Conservation (phyloP, 2,329 filamentous ascomycete genomes). For the Thelonectria blattea region DNA sequence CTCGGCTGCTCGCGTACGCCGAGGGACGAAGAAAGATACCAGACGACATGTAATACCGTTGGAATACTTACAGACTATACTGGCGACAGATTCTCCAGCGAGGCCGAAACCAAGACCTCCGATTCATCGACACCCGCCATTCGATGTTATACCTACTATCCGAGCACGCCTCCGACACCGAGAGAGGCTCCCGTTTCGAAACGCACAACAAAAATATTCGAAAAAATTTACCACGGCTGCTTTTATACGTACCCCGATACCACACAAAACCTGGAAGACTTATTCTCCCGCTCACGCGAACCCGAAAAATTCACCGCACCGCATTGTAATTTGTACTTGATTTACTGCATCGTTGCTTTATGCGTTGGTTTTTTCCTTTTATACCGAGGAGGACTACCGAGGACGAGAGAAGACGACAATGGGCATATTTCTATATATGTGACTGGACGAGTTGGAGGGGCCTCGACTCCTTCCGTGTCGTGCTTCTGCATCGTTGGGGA, state of each 20-base stretch:
- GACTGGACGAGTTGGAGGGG: conserved; percentile 1
- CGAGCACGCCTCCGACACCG: conserved; percentile 3
- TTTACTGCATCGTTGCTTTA: conserved; percentile 21
- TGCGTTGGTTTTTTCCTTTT: conserved; percentile 14
- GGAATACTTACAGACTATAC: conserved; percentile 31
- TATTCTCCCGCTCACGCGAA: conserved; percentile 46
- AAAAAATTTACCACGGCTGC: conserved; percentile 11
- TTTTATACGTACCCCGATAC: conserved; percentile 35
- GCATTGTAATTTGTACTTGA: conserved; percentile 3
- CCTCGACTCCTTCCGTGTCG: not conserved
- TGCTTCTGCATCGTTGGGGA: not conserved
- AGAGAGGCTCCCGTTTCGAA: conserved; percentile 5
- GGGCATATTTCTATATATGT: conserved; percentile 1
- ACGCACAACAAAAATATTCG: conserved; percentile 13
- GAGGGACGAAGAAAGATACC: not conserved
- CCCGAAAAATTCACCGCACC: conserved; percentile 19
- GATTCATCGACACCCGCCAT: conserved; percentile 14
- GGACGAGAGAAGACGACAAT: conserved; percentile 12
- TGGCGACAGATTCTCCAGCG: conserved; percentile 43
- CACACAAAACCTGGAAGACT: conserved; percentile 30
- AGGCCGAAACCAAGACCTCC: conserved; percentile 20
- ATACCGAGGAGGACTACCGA: conserved; percentile 1
- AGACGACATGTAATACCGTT: not conserved
- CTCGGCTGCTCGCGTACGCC: conserved; percentile 8
- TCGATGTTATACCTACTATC: conserved; percentile 4